Evolutionary conservation across 2,329 filamentous ascomycete species (phyloP).

Genomic region (Xylaria sp.): DNA sequence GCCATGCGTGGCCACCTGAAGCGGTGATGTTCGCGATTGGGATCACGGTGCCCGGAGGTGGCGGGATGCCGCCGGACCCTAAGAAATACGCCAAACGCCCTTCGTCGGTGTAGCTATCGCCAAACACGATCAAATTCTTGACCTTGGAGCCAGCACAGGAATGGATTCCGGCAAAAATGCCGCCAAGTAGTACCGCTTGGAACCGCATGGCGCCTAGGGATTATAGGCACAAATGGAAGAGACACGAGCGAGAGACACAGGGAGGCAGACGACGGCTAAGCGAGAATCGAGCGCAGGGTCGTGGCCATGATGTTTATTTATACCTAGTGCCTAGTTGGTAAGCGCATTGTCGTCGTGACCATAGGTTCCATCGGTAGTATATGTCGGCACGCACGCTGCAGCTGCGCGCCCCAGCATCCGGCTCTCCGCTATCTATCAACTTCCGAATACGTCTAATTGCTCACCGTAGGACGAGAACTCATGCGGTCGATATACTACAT

Average conservation of each 20-base stretch:
- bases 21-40: slow-evolving; percentile 57
- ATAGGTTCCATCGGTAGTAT: neutral
- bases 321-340: neutral
- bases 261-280: neutral
- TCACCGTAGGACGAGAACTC: too few species aligned
- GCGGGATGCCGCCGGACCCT: slow-evolving; percentile 60
- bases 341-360: neutral
- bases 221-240: neutral
- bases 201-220: slow-evolving; percentile 4
- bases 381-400: too few species aligned
- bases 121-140: slow-evolving; percentile 70
- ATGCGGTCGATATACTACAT: too few species aligned
- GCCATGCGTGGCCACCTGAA: slow-evolving; percentile 72
- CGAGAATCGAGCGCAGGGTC: neutral
- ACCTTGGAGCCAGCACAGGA: slow-evolving; percentile 44
- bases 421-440: too few species aligned
- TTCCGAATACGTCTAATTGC: too few species aligned
- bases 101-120: slow-evolving; percentile 80
- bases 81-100: slow-evolving; percentile 68
- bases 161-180: slow-evolving; percentile 1
- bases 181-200: slow-evolving; percentile 3
- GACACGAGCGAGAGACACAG: neutral
- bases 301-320: neutral
- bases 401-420: too few species aligned
- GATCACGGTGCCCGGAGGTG: slow-evolving; percentile 63